These are phyloP conservation scores for Penicillium turbatum DNA, from an alignment of 495 filamentous ascomycete genomes.

Conservation along the genomic window DNA sequence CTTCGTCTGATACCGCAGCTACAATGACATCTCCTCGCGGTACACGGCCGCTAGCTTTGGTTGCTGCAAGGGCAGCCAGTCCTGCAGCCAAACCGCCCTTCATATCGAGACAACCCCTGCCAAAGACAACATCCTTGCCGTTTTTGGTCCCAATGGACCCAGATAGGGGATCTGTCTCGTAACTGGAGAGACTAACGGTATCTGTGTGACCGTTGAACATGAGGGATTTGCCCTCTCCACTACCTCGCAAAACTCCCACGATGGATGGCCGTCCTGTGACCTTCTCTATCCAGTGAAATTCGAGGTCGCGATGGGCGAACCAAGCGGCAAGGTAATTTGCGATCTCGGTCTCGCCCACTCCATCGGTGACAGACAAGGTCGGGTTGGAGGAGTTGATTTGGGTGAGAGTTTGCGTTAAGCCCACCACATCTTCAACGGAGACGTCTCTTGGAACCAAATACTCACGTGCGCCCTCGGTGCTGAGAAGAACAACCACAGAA, in stretches of 20 bases:
- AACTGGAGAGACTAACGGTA: slow-evolving; percentile 42
- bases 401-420: slow-evolving; percentile 36
- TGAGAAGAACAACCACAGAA: slow-evolving; percentile 52
- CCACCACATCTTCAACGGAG: slow-evolving; percentile 30
- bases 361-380: slow-evolving; percentile 32
- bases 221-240: slow-evolving; percentile 40
- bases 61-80: slow-evolving; percentile 30
- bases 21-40: slow-evolving; percentile 43
- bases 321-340: slow-evolving; percentile 39
- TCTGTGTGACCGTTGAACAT: slow-evolving; percentile 51
- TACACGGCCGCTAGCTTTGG: slow-evolving; percentile 22
- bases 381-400: slow-evolving; percentile 45
- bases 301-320: slow-evolving; percentile 45
- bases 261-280: slow-evolving; percentile 41
- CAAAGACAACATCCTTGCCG: slow-evolving; percentile 35
- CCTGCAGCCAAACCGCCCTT: slow-evolving; percentile 44
- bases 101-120: slow-evolving; percentile 46
- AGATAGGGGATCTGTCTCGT: slow-evolving; percentile 39
- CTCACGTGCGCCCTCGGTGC: slow-evolving; percentile 46
- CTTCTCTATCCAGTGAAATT: slow-evolving; percentile 41
- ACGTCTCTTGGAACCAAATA: slow-evolving; percentile 33
- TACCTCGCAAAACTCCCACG: slow-evolving; percentile 41
- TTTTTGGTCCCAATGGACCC: slow-evolving; percentile 30
- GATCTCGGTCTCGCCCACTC: slow-evolving; percentile 40
- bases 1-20: slow-evolving; percentile 47